These are phyloP conservation scores for Pythium aquatile DNA, from an alignment of 352 stramenopile genomes.

Conservation along the genomic window DNA sequence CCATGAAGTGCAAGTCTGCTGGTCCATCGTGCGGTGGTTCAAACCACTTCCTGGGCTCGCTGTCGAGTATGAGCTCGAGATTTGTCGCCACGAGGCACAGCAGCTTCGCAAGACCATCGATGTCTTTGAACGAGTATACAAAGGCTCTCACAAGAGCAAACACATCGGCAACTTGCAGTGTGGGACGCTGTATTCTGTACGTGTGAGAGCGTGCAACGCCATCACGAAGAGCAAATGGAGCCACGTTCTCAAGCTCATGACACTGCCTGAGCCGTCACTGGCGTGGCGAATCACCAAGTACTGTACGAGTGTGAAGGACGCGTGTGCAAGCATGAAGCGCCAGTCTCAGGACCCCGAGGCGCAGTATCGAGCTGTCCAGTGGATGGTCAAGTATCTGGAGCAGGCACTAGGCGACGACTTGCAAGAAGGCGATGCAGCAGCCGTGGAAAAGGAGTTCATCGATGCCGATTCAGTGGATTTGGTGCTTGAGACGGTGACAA, in stretches of 20 bases:
- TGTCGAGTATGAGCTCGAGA: constrained; percentile 54
- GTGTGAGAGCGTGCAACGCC: constrained; percentile 43
- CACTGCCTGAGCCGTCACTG: constrained; percentile 47
- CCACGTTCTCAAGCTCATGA: constrained; percentile 44
- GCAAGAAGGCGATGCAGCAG: constrained; percentile 11
- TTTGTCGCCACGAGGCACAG: constrained; percentile 33
- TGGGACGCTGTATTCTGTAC: constrained; percentile 48
- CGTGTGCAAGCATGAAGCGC: constrained; percentile 38
- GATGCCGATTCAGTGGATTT: constrained; percentile 9
- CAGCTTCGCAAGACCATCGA: constrained; percentile 19
- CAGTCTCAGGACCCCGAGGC: constrained; percentile 27
- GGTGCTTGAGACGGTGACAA: constrained; percentile 2
- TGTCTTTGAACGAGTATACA: constrained; percentile 45
- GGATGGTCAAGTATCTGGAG: constrained; percentile 52
- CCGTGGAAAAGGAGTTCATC: constrained; percentile 28
- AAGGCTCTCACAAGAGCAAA: constrained; percentile 29
- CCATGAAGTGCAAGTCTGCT: constrained; percentile 49
- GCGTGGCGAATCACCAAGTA: constrained; percentile 49
- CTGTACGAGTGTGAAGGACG: constrained; percentile 46
- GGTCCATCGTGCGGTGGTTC: constrained; percentile 51
- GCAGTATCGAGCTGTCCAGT: constrained; percentile 45
- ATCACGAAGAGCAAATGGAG: constrained; percentile 63
- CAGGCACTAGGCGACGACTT: background rate
- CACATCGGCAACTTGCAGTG: constrained; percentile 35
- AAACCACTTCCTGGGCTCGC: constrained; percentile 37